Conservation (phyloP, 129 eudicot genomes). For the Flaveria sonorensis region DNA sequence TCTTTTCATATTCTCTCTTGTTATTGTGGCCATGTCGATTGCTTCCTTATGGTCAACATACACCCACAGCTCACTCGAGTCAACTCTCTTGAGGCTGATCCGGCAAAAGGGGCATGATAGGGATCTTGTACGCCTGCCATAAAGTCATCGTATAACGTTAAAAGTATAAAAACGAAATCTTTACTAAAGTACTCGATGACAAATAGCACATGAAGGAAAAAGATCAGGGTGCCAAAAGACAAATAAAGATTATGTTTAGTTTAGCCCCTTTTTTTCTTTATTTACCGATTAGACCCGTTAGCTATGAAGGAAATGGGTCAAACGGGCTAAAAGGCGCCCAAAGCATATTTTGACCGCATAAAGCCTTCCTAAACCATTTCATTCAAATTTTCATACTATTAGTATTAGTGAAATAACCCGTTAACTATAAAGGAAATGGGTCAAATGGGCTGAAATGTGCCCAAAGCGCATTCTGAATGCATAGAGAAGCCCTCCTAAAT, state of each 20-base stretch:
- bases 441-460: not conserved
- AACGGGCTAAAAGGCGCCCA: not conserved
- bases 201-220: not conserved
- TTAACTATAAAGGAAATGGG: not conserved
- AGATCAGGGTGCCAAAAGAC: not conserved
- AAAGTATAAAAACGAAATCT: not conserved
- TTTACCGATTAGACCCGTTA: too few relatives aligned
- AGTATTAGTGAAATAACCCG: not conserved
- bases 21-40: constrained; percentile 16
- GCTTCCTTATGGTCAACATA: constrained; percentile 20
- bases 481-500: not conserved
- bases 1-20: constrained; percentile 16
- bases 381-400: not conserved
- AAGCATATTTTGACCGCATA: not conserved
- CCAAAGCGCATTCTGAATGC: not conserved
- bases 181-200: not conserved
- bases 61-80: constrained; percentile 25
- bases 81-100: constrained; percentile 20
- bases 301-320: not conserved
- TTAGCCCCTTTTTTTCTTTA: too few relatives aligned
- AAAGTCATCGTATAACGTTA: not conserved
- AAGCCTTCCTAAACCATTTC: not conserved
- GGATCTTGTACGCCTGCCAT: constrained; percentile 26
- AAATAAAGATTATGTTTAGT: too few relatives aligned
- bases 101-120: constrained; percentile 24